Base-by-base conservation (phyloP, 352 stramenopile species). In the Phytopythium montanum region DNA sequence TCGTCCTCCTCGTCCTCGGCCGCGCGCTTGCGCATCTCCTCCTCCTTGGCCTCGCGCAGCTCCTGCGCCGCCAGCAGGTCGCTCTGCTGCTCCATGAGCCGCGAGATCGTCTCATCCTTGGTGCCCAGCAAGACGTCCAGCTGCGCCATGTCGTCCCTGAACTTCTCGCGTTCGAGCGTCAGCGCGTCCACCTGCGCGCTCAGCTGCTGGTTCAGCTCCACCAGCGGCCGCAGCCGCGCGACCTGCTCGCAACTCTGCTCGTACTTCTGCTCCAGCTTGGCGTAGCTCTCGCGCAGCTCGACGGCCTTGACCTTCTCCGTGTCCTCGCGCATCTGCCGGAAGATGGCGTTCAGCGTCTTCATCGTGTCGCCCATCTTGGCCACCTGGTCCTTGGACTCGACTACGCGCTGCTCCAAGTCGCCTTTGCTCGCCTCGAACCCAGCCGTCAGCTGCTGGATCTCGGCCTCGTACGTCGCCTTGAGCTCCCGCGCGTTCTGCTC, bases 261-360 rank as follows among this genome's bases (percentile, higher is more conserved):
- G 42, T 75, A 78, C 59, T 88, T 87, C 19, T 88, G 81, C 55
- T 95, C 79, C 0, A 97, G 69, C 46, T 79, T 90, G 29, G 59
- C 54, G 61, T 81, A 92, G 53, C 79, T 87, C 44, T 97, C 87
- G 13, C 82, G 79, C 10, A 97, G 71, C 45, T 98, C 92, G 2
- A 94, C 72, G 2, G 88, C 90, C 28, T 93, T 94, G 25, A 96
- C 77, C 28, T 92, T 92, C 36, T 97, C 88, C 0, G 76, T 93
- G 51, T 98, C 89, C 44, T 92, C 77, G 14, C 96, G 92, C 88
- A 98, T 98, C 39, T 97, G 90, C 2, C 85, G 71, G 55, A 98
- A 98, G 29, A 98, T 95, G 2, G 81, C 94, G 66, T 97, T 97
- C 0, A 98, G 74, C 18, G 90, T 94, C 53, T 93, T 94, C 70